Evolutionary conservation across 495 filamentous ascomycete genomes (phyloP).

Genomic region (Bathelium albidoporum): DNA sequence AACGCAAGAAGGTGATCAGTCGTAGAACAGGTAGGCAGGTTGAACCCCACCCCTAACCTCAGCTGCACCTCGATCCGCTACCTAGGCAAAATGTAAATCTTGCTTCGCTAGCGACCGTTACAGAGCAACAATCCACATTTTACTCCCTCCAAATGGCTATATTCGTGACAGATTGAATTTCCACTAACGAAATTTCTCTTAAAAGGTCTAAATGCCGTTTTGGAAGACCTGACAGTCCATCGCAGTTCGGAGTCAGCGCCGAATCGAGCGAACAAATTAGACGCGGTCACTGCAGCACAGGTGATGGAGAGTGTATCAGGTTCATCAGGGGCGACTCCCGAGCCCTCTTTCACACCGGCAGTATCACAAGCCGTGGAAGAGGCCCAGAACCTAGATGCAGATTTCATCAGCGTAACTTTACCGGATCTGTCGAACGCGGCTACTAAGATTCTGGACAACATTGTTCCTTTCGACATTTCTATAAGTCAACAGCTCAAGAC

Average conservation of each 20-base stretch:
- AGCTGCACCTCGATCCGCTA: no score
- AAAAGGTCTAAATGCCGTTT: slow-evolving; percentile 29
- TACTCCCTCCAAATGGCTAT: no score
- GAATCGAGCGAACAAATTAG: background rate
- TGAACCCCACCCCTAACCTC: slow-evolving; percentile 4
- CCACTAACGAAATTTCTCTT: slow-evolving; percentile 5
- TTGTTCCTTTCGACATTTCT: slow-evolving; percentile 11
- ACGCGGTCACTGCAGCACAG: background rate
- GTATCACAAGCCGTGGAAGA: slow-evolving; percentile 26
- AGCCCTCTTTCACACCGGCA: slow-evolving; percentile 36
- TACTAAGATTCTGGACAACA: slow-evolving; percentile 6
- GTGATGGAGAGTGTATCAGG: slow-evolving; percentile 5
- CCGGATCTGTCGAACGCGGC: slow-evolving; percentile 6
- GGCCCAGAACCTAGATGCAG: slow-evolving; percentile 16
- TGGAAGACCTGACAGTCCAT: slow-evolving; percentile 23
- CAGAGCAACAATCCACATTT: no score
- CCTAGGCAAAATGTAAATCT: no score
- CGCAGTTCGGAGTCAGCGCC: slow-evolving; percentile 14
- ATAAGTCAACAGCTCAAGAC: background rate
- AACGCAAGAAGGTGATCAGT: slow-evolving; percentile 3
- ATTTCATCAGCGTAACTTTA: slow-evolving; percentile 15
- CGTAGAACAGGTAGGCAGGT: slow-evolving; percentile 11
- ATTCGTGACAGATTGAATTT: background rate
- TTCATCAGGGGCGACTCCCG: slow-evolving; percentile 30
- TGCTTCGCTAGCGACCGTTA: no score